These are phyloP conservation scores for Lignosus rhinocerotis DNA, from an alignment of 1,284 basidiomycete species.

Conservation along the genomic window DNA sequence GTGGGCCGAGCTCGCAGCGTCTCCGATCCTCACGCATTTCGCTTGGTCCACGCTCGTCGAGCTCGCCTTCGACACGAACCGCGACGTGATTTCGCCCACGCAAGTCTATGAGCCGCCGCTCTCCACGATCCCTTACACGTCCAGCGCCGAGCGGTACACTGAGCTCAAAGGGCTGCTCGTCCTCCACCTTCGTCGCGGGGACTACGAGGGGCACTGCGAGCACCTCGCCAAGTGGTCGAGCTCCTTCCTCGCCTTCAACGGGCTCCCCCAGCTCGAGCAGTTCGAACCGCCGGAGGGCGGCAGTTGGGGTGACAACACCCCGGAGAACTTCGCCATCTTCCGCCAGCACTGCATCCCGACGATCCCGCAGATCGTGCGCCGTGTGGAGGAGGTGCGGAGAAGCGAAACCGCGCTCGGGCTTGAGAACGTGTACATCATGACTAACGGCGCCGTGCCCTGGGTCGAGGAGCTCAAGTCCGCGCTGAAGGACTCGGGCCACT, in stretches of 20 bases:
- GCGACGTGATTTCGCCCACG: slow-evolving; percentile 34
- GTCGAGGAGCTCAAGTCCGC: slow-evolving; percentile 43
- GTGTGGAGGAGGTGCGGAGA: slow-evolving; percentile 39
- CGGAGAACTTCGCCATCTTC: slow-evolving; percentile 36
- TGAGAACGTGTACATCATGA: slow-evolving; percentile 53
- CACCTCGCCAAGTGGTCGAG: slow-evolving; percentile 46
- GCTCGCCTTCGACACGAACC: slow-evolving; percentile 40
- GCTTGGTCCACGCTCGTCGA: slow-evolving; percentile 44
- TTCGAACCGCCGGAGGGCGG: slow-evolving; percentile 34
- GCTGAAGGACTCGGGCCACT: slow-evolving; percentile 30
- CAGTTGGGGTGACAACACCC: slow-evolving; percentile 30
- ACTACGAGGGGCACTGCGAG: slow-evolving; percentile 55
- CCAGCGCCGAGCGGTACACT: slow-evolving; percentile 25
- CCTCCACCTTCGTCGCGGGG: slow-evolving; percentile 63
- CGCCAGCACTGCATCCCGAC: slow-evolving; percentile 48
- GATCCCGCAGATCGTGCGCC: slow-evolving; percentile 43
- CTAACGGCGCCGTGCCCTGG: slow-evolving; percentile 48
- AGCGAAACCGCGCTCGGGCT: slow-evolving; percentile 30
- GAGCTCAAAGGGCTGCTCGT: slow-evolving; percentile 47
- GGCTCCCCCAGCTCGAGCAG: slow-evolving; percentile 44
- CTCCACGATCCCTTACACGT: slow-evolving; percentile 14
- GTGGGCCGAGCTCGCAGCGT: slow-evolving; percentile 39
- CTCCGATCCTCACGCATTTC: slow-evolving; percentile 40
- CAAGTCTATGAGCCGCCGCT: slow-evolving; percentile 19
- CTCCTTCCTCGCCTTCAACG: slow-evolving; percentile 44